phyloP scores from a whole-genome alignment of 371 early-diverging fungal species.

The Entomophthora muscae region DNA sequence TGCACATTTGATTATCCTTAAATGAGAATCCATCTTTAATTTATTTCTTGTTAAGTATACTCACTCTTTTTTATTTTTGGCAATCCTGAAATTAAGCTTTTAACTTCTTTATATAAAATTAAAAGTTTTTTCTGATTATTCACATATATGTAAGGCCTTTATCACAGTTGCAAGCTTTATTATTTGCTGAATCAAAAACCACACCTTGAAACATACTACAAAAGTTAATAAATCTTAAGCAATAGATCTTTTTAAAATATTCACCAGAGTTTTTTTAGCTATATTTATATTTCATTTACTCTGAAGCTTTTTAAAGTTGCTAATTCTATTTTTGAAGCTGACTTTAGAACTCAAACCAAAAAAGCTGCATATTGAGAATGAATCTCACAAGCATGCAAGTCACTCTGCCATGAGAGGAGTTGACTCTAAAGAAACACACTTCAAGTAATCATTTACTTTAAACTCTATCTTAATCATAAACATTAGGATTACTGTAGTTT shows the following conservation, averaged over 20 bases:
- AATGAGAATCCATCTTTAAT: too few relatives aligned
- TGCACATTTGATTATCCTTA: too few relatives aligned
- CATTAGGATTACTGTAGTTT: constrained; percentile 36
- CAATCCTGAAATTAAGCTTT: neutral
- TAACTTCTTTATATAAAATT: neutral
- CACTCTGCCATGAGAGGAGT: constrained; percentile 58
- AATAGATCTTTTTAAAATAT: neutral
- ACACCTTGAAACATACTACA: neutral
- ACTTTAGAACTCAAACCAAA: constrained; percentile 30
- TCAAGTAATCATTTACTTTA: constrained; percentile 24
- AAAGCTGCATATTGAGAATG: constrained; percentile 38
- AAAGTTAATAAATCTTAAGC: neutral
- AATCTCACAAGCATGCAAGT: constrained; percentile 51
- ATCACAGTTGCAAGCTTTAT: neutral
- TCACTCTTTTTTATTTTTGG: neutral
- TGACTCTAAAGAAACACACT: constrained; percentile 55
- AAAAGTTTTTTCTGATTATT: too few relatives aligned
- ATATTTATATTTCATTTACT: neutral
- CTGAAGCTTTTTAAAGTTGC: neutral
- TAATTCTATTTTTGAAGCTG: constrained; percentile 19
- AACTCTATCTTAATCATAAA: neutral
- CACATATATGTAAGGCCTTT: neutral
- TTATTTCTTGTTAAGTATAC: neutral
- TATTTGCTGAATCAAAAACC: neutral
- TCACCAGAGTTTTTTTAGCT: neutral